Evolutionary conservation across 495 filamentous ascomycete species (phyloP).

Genomic region (Podospora sp.): DNA sequence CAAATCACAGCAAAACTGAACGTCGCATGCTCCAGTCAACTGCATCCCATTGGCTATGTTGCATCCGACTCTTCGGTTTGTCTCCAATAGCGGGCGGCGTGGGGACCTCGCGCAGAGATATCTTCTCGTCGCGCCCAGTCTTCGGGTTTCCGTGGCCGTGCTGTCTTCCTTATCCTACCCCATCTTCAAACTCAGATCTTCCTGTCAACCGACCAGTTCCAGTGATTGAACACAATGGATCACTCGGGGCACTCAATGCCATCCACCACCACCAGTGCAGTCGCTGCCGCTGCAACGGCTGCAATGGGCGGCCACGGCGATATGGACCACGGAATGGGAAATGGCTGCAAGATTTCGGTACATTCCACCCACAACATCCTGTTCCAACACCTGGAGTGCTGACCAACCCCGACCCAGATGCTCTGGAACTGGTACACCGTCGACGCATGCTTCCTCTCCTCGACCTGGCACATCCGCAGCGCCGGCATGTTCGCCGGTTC

Average conservation of each 20-base stretch:
- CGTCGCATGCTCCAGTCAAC: not conserved
- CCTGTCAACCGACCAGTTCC: too few species aligned
- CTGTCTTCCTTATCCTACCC: not conserved
- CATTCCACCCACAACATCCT: too few species aligned
- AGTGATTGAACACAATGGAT: not conserved
- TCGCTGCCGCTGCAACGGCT: not conserved
- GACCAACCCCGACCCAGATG: constrained; percentile 47
- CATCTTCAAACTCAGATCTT: not conserved
- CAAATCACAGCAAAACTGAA: not conserved
- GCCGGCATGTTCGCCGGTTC: constrained; percentile 65
- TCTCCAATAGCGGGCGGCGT: too few species aligned
- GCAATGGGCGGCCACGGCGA: not conserved
- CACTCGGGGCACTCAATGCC: not conserved
- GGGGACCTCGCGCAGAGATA: too few species aligned
- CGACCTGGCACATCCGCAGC: constrained; percentile 65
- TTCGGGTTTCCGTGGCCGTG: too few species aligned
- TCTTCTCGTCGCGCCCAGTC: too few species aligned
- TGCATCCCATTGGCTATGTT: not conserved
- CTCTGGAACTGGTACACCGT: constrained; percentile 78
- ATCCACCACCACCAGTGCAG: not conserved
- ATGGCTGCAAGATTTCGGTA: not conserved
- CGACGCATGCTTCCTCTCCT: constrained; percentile 70
- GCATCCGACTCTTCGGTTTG: too few species aligned
- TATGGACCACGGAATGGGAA: not conserved
- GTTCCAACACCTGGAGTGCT: not conserved